phyloP scores from a whole-genome alignment of 2,329 filamentous ascomycete species.

The Ophiostoma sp. region DNA sequence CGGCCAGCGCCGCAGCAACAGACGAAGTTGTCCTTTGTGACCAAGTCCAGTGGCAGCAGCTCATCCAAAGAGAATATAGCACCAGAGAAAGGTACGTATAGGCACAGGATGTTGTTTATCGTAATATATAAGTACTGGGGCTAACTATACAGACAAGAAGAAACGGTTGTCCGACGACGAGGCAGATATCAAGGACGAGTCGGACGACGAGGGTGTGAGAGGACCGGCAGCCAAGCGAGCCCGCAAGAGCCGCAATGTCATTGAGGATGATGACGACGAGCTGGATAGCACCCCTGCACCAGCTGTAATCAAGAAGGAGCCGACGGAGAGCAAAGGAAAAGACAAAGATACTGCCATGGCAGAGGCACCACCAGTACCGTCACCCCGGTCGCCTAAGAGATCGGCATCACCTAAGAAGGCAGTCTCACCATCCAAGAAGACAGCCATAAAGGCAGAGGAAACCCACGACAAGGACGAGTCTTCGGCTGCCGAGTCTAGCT shows the following conservation, averaged over 20 bases:
- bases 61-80: constrained; percentile 37
- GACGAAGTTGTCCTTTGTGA: constrained; percentile 71
- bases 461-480: constrained; percentile 43
- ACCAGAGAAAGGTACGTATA: constrained; percentile 37
- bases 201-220: constrained; percentile 46
- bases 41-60: constrained; percentile 29
- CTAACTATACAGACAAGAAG: constrained; percentile 21
- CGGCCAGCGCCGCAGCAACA: constrained; percentile 60
- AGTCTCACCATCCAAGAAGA: constrained; percentile 32
- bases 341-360: constrained; percentile 1
- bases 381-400: background rate
- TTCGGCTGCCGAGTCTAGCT: constrained; percentile 37
- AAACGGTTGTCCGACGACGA: constrained; percentile 26
- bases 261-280: constrained; percentile 50
- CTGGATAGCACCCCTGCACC: background rate
- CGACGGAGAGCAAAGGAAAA: background rate
- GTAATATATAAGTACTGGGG: no score
- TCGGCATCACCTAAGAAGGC: background rate
- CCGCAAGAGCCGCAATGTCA: constrained; percentile 43
- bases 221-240: constrained; percentile 55
- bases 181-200: constrained; percentile 30
- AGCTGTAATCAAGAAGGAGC: constrained; percentile 16
- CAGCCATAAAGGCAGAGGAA: constrained; percentile 41
- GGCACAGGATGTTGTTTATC: no score
- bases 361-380: background rate